Base-by-base conservation (phyloP, 140 eudicot species). In the Oenanthe javanica region DNA sequence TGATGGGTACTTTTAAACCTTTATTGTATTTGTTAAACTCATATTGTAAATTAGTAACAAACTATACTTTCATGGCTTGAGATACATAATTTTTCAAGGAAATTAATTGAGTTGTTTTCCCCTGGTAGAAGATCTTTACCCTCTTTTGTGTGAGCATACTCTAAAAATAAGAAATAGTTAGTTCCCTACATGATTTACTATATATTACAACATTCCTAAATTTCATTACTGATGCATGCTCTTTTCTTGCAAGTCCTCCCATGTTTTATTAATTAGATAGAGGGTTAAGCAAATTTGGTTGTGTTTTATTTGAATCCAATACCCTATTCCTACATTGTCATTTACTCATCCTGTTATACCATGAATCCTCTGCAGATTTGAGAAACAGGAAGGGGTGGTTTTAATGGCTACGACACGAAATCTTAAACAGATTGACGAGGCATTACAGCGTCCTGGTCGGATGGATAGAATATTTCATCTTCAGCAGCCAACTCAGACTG, bases 301-400 rank as follows among this genome's bases (percentile, higher is more conserved):
- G 77, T 72, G 36, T 73, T 46, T 21, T 49, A 25, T 48, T 74
- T 13, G n/a, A 74, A 47, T 47, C 51, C 51, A 23, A 5, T 74
- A 9, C 55, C 51, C 21, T n/a, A 48, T 48, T 25, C 19, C 25
- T 9, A 48, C 18, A n/a, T 23, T 75, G 19, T 48, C 12, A 13
- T n/a, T 12, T 75, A 47, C 18, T 47, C 78, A 48, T 75, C 36
- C 52, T 48, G 43, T 80, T 43, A 51, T 52, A 80, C 42, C n/a
- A 21, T 49, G 47, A 13, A 45, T 83, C 42, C 75, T 71, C 42
- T 82, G 67, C 87, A 94, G 98, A 84, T 94, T 94, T 90, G 97
- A 92, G 87, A 94, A 92, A 85, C 98, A 94, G 80, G 98, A 94
- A 72, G 98, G 98, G 72, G 98, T 94, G 45, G 93, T 94, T 83